Conservation (phyloP, 2,329 filamentous ascomycete species). For the Talaromyces sp. region DNA sequence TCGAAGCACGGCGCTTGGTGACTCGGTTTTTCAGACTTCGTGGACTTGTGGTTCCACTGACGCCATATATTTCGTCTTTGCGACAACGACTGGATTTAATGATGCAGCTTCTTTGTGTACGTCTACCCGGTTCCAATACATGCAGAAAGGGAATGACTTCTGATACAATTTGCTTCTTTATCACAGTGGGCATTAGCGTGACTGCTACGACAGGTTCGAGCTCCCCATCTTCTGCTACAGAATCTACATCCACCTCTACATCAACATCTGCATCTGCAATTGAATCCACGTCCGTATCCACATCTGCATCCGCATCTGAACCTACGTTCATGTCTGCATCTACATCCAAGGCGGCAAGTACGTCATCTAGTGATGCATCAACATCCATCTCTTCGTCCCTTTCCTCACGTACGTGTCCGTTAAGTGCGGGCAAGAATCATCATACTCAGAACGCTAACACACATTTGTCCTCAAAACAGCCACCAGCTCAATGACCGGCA, state of each 20-base stretch:
- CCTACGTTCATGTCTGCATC: background rate
- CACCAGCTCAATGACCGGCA: background rate
- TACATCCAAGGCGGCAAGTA: background rate
- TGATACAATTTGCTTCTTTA: background rate
- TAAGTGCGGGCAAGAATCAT: background rate
- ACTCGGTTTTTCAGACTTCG: background rate
- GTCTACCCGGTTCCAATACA: background rate
- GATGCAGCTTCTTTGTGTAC: background rate
- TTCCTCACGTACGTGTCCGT: background rate
- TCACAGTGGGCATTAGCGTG: background rate
- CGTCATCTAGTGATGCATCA: background rate
- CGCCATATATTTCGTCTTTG: background rate
- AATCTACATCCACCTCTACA: background rate
- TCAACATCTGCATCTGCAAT: background rate
- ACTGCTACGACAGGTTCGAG: background rate
- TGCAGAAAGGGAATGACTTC: no score
- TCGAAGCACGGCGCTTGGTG: background rate
- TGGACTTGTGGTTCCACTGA: constrained; percentile 7
- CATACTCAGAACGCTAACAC: background rate
- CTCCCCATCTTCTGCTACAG: background rate
- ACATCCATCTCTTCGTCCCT: background rate
- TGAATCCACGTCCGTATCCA: background rate
- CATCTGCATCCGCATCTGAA: background rate
- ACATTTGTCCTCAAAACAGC: background rate
- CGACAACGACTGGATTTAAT: background rate